A percentile compares a stretch with the other conserved stretches of the same genome.
Evolutionary conservation across 805 yeast genomes (phyloP).

Genomic region (Kodamaea fukazawae): DNA sequence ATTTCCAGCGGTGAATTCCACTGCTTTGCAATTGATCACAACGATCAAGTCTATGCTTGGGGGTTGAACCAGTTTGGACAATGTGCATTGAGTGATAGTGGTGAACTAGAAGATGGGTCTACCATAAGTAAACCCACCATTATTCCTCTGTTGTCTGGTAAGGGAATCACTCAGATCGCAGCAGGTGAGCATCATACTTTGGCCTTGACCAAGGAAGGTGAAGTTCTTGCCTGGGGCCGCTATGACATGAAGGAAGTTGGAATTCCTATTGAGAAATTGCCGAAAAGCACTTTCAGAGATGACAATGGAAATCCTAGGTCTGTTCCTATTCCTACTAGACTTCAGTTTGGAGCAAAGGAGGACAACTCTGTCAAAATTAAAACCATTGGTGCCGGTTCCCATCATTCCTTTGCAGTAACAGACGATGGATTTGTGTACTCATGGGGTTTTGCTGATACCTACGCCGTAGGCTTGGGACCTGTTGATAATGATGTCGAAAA

Average conservation of each 20-base stretch:
- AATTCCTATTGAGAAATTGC: slow-evolving; percentile 61
- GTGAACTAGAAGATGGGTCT: slow-evolving; percentile 81
- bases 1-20: slow-evolving; percentile 95
- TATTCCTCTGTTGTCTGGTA: slow-evolving; percentile 60
- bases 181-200: slow-evolving; percentile 96
- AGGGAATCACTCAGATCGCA: slow-evolving; percentile 57
- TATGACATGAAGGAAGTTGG: slow-evolving; percentile 94
- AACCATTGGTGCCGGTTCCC: slow-evolving; percentile 78
- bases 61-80: slow-evolving; percentile 97
- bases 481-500: slow-evolving; percentile 81
- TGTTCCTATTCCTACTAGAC: slow-evolving; percentile 78
- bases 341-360: slow-evolving; percentile 35
- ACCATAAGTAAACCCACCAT: slow-evolving; percentile 74
- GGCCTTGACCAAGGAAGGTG: slow-evolving; percentile 70
- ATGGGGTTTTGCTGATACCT: slow-evolving; percentile 98
- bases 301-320: slow-evolving; percentile 78
- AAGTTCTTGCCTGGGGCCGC: slow-evolving; percentile 84
- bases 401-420: slow-evolving; percentile 85
- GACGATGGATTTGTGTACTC: slow-evolving; percentile 82
- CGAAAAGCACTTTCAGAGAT: slow-evolving; percentile 72
- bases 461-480: slow-evolving; percentile 93
- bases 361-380: slow-evolving; percentile 33
- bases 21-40: slow-evolving; percentile 82
- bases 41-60: slow-evolving; percentile 79
- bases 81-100: slow-evolving; percentile 68